A percentile compares a stretch with the other conserved stretches of the same genome.
Evolutionary conservation across 176 grass and related monocot species (phyloP).

Genomic region (Eremochloa ophiuroides): DNA sequence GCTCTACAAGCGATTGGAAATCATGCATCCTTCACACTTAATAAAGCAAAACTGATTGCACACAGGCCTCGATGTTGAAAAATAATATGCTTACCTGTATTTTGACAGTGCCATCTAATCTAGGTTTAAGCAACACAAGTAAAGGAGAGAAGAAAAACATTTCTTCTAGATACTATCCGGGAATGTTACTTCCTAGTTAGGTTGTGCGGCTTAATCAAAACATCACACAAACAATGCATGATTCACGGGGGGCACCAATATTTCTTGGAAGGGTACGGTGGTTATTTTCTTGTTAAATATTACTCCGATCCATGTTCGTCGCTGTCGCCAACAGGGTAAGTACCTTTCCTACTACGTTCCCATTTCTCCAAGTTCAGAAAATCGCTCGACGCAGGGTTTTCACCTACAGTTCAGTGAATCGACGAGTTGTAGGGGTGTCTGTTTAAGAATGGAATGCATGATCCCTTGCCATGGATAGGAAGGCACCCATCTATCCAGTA

Average conservation of each 20-base stretch:
- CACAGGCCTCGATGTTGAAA: not conserved
- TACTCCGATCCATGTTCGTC: no score
- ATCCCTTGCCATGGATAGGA: constrained; percentile 43
- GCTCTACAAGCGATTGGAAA: not conserved
- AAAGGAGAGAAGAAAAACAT: no score
- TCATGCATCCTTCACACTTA: not conserved
- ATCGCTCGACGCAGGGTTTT: constrained; percentile 12
- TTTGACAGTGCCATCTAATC: constrained; percentile 2
- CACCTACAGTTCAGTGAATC: constrained; percentile 4
- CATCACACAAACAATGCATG: constrained; percentile 19
- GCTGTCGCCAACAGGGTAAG: constrained; percentile 26
- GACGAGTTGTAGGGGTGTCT: not conserved
- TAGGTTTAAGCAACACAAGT: not conserved
- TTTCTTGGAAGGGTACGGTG: not conserved
- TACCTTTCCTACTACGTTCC: constrained; percentile 2
- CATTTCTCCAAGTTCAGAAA: constrained; percentile 19
- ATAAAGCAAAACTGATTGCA: not conserved
- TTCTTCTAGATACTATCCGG: constrained; percentile 5
- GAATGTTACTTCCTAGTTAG: constrained; percentile 30
- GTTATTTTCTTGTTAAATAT: not conserved
- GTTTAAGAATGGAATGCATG: constrained; percentile 16
- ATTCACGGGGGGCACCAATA: constrained; percentile 18
- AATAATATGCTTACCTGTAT: not conserved
- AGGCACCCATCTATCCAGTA: constrained; percentile 35
- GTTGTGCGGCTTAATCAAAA: constrained; percentile 37